phyloP scores from a whole-genome alignment of 805 yeast genomes.

The Saturnispora besseyi region DNA sequence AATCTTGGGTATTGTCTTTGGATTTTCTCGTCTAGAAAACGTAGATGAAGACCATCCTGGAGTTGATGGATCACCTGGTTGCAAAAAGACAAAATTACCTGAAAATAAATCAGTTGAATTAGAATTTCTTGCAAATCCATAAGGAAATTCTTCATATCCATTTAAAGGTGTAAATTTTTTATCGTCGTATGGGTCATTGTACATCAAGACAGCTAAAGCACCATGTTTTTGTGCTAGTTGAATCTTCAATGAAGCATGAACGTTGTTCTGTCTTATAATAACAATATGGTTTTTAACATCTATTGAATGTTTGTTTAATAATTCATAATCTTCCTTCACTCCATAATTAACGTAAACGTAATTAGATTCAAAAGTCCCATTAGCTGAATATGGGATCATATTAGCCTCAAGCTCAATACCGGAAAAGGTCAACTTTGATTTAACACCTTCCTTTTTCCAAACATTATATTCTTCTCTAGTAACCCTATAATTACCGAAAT shows the following conservation, averaged over 20 bases:
- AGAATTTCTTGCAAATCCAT: slow-evolving; percentile 59
- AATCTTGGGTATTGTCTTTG: slow-evolving; percentile 39
- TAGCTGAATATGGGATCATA: slow-evolving; percentile 50
- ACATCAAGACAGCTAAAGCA: slow-evolving; percentile 52
- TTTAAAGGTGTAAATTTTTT: slow-evolving; percentile 43
- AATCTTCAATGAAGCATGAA: slow-evolving; percentile 48
- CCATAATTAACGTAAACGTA: slow-evolving; percentile 60
- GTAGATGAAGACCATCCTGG: slow-evolving; percentile 57
- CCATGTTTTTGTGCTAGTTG: slow-evolving; percentile 54
- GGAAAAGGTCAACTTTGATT: not conserved
- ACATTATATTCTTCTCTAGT: slow-evolving; percentile 47
- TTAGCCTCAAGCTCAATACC: slow-evolving; percentile 38
- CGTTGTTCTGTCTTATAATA: slow-evolving; percentile 42
- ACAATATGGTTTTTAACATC: slow-evolving; percentile 48
- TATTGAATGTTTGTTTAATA: slow-evolving; percentile 32
- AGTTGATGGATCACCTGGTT: slow-evolving; percentile 74
- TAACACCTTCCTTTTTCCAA: slow-evolving; percentile 27
- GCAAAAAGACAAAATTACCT: slow-evolving; percentile 45
- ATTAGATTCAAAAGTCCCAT: slow-evolving; percentile 47
- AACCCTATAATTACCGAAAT: slow-evolving; percentile 30
- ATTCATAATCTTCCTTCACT: slow-evolving; percentile 41
- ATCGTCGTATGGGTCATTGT: slow-evolving; percentile 54
- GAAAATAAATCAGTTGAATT: slow-evolving; percentile 54
- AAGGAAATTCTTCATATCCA: slow-evolving; percentile 50
- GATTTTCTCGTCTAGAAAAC: slow-evolving; percentile 30